Conservation (phyloP, 148 eudicot genomes). For the Vaccinium myrtillus region DNA sequence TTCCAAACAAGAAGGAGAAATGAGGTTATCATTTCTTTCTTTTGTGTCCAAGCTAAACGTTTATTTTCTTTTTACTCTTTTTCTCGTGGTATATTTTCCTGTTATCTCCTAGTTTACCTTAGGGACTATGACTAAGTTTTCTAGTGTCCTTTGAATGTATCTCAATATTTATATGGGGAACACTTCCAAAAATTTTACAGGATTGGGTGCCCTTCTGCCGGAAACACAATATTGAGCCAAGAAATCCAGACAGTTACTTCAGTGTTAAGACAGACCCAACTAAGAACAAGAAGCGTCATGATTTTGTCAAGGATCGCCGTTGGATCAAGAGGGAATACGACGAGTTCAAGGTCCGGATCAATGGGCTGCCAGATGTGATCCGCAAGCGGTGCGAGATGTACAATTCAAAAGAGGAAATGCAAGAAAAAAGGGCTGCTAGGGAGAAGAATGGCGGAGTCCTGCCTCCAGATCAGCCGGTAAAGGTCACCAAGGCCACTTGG, state of each 20-base stretch:
- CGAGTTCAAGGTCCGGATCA: conserved; percentile 84
- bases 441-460: conserved; percentile 33
- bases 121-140: neutral
- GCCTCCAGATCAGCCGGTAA: conserved; percentile 19
- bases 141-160: neutral
- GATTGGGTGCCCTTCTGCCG: conserved; percentile 94
- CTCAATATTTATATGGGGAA: neutral
- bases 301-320: conserved; percentile 87
- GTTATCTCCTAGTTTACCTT: neutral
- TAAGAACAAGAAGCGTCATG: conserved; percentile 67
- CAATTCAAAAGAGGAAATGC: conserved; percentile 51
- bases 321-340: conserved; percentile 97
- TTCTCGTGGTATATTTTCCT: neutral
- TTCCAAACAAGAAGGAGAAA: neutral
- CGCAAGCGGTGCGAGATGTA: conserved; percentile 67
- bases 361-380: conserved; percentile 78
- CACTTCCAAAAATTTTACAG: conserved; percentile 11
- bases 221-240: conserved; percentile 81
- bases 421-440: conserved; percentile 30
- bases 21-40: neutral
- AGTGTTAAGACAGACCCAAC: conserved; percentile 68
- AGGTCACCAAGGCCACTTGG: conserved; percentile 71
- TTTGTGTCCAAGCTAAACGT: neutral
- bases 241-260: conserved; percentile 86
- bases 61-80: neutral